Conservation (phyloP, 805 yeast genomes). For the Nadsonia fulvescens region DNA sequence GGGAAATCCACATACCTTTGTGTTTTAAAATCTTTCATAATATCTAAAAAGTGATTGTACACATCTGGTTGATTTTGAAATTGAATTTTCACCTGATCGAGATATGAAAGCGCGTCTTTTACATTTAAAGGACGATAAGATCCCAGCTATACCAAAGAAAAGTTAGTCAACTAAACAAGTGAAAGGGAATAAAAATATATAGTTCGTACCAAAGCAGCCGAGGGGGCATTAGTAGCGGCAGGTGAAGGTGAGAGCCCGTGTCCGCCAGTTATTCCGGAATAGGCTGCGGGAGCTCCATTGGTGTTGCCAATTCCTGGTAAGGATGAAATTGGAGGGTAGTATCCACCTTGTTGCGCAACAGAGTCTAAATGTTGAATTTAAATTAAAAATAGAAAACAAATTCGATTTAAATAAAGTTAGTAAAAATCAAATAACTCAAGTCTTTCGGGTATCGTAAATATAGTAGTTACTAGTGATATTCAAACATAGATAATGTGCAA, state of each 20-base stretch:
- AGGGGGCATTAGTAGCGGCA: constrained; percentile 7
- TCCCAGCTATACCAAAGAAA: too few relatives aligned
- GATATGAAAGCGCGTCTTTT: constrained; percentile 84
- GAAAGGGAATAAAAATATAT: constrained; percentile 1
- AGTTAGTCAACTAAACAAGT: too few relatives aligned
- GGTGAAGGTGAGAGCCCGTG: constrained; percentile 9
- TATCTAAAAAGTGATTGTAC: constrained; percentile 87
- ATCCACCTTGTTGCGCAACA: too few relatives aligned
- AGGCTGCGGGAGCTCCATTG: constrained; percentile 6
- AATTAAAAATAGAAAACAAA: too few relatives aligned
- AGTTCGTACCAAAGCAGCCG: constrained; percentile 1
- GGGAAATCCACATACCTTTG: too few relatives aligned
- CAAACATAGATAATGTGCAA: too few relatives aligned
- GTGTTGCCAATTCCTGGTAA: constrained; percentile 12
- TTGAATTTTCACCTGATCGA: constrained; percentile 89
- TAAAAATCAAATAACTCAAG: too few relatives aligned
- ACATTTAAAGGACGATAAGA: constrained; percentile 66
- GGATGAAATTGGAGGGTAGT: constrained; percentile 16
- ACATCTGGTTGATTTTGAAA: constrained; percentile 88
- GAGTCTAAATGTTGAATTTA: too few relatives aligned
- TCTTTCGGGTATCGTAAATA: too few relatives aligned
- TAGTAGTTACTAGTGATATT: too few relatives aligned
- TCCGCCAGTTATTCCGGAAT: too few relatives aligned
- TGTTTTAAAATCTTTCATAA: constrained; percentile 96
- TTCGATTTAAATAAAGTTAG: too few relatives aligned